Evolutionary conservation across 306 rosid species (phyloP).

Genomic region (Glycine soja): DNA sequence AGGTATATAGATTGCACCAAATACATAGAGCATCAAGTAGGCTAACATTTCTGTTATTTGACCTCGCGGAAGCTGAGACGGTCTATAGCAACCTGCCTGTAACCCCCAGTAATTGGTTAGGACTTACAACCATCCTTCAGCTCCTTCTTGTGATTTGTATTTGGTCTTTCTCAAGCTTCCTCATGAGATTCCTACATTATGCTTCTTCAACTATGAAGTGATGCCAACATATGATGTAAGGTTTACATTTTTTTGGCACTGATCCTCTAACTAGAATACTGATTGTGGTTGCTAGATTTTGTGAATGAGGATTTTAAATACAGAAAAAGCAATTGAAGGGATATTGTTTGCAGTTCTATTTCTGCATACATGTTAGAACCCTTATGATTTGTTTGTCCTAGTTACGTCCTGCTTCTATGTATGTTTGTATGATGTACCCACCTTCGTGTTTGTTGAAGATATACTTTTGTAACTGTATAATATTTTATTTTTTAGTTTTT

Average conservation of each 20-base stretch:
- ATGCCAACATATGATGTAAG: conserved; percentile 16
- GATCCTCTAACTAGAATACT: background rate
- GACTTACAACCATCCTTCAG: conserved; percentile 48
- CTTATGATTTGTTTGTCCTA: no score
- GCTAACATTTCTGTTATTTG: conserved; percentile 79
- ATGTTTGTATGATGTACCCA: conserved; percentile 42
- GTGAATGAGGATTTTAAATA: background rate
- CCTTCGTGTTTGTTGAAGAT: no score
- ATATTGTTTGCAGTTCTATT: no score
- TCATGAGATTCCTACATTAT: conserved; percentile 74
- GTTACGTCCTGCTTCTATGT: no score
- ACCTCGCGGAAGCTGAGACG: conserved; percentile 83
- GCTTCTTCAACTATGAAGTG: conserved; percentile 46
- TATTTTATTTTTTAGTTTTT: no score
- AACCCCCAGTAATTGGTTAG: conserved; percentile 16
- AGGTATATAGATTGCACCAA: conserved; percentile 96
- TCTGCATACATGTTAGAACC: no score
- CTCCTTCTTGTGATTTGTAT: conserved; percentile 85
- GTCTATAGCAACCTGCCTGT: conserved; percentile 77
- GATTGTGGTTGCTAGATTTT: background rate
- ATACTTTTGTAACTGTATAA: no score
- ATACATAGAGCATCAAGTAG: conserved; percentile 87
- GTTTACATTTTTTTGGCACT: background rate
- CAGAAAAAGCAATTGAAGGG: no score
- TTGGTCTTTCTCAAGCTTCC: conserved; percentile 92